Evolutionary conservation across 2,329 filamentous ascomycete species (phyloP), one percentile per base, ranked within the genome.

Genomic region (Aspergillus calidoustus): DNA sequence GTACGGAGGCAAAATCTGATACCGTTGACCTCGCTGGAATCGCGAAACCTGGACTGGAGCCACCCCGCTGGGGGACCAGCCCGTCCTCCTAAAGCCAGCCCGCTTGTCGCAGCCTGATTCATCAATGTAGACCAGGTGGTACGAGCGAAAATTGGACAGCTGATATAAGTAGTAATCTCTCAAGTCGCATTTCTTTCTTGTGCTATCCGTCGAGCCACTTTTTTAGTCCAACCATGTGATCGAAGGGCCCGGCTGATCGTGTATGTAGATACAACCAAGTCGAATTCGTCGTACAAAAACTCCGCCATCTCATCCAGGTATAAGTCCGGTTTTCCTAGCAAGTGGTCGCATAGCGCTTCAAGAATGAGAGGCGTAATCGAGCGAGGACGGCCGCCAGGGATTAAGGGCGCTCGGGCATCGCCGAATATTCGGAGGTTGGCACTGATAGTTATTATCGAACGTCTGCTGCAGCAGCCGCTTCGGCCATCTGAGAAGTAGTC

Each of bases 241-340:
- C n/a, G 13, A 41, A 52, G 50, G n/a, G 50, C n/a, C 3, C 30
- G 50, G n/a, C 13, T 30, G 15, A 52, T 15, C 4, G 17, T 52
- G n/a, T 7, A 52, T 22, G 17, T 22, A 9, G 30, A 52, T 7
- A 22, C 28, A 2, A 38, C 13, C 23, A 38, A n/a, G 11, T 41
- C 28, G 22, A 52, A 52, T 22, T 52, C 22, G 17, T 52, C 6
- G 15, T 52, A 28, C 23, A 52, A 15, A 15, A 38, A 23, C 11
- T 11, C n/a, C 4, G 15, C 30, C 2, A 34, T 34, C 30, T 34
- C 30, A 34, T 34, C 30, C 49, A 67, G 63, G 54, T 65, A 73
- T 58, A 66, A 68, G 62, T 62, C 68, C 44, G 73, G 73, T 50
- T 76, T 71, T 64, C 69, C 62, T 19, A 72, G 52, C 54, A 71